Evolutionary conservation across 495 filamentous ascomycete genomes (phyloP).

Genomic region (Mytilinidion resinicola): DNA sequence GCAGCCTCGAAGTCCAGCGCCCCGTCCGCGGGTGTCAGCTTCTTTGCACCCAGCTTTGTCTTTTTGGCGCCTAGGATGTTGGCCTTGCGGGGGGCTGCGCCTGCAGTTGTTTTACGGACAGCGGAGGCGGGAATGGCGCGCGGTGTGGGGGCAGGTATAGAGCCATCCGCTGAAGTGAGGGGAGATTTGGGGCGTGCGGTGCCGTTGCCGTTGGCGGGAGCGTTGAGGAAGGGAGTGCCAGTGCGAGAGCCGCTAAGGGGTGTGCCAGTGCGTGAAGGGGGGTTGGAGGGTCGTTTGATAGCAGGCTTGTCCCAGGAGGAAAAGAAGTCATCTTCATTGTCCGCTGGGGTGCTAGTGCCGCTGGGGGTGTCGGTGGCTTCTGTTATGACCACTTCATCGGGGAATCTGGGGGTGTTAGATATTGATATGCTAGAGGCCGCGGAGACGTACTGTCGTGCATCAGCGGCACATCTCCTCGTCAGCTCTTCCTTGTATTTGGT

Average conservation of each 20-base stretch:
- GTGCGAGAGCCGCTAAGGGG: constrained; percentile 77
- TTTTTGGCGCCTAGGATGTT: constrained; percentile 90
- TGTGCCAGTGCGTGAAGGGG: constrained; percentile 83
- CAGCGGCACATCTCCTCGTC: constrained; percentile 69
- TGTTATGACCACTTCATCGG: constrained; percentile 77
- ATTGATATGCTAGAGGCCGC: background rate
- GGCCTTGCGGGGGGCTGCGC: constrained; percentile 61
- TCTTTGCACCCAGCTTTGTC: constrained; percentile 86
- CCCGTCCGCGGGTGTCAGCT: constrained; percentile 59
- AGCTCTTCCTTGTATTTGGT: constrained; percentile 96
- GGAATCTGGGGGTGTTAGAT: constrained; percentile 52
- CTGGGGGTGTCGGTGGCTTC: constrained; percentile 59
- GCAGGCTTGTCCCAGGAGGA: constrained; percentile 97
- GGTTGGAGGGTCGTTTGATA: constrained; percentile 94
- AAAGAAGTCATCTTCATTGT: constrained; percentile 91
- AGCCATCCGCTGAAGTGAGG: constrained; percentile 48
- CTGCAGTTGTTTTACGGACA: constrained; percentile 61
- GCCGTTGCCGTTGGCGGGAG: constrained; percentile 62
- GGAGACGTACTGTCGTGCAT: constrained; percentile 65
- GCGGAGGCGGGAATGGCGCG: constrained; percentile 68
- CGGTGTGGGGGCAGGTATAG: constrained; percentile 49
- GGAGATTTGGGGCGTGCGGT: constrained; percentile 73
- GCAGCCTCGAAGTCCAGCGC: constrained; percentile 93
- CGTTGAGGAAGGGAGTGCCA: constrained; percentile 79
- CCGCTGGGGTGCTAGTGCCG: constrained; percentile 64